Evolutionary conservation across 2,329 filamentous ascomycete genomes (phyloP).

Genomic region (Aureobasidium sp.): DNA sequence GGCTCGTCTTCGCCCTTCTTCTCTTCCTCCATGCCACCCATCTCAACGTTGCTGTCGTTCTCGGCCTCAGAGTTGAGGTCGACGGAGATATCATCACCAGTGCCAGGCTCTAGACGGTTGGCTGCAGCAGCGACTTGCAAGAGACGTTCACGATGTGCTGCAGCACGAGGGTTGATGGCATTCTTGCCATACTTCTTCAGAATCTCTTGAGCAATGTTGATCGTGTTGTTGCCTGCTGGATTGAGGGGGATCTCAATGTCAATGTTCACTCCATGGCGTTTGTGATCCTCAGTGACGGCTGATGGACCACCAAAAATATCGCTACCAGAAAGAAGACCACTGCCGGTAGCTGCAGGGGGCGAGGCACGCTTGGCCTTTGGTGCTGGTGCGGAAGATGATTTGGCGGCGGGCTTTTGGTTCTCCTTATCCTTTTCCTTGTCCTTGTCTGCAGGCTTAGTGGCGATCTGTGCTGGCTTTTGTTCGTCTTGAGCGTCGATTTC

Average conservation of each 20-base stretch:
- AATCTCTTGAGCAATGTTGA: constrained; percentile 92
- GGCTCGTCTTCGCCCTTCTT: constrained; percentile 62
- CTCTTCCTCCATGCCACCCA: constrained; percentile 58
- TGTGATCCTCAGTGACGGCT: constrained; percentile 38
- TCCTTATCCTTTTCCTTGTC: constrained; percentile 15
- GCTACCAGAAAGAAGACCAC: constrained; percentile 56
- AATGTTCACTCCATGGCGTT: constrained; percentile 61
- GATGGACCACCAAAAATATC: constrained; percentile 51
- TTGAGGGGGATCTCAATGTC: constrained; percentile 74
- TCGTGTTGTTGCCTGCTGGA: constrained; percentile 77
- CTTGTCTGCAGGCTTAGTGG: constrained; percentile 10
- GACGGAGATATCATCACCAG: constrained; percentile 59
- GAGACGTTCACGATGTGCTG: constrained; percentile 79
- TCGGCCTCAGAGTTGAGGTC: constrained; percentile 54
- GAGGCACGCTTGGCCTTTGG: constrained; percentile 41
- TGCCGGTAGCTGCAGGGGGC: constrained; percentile 52
- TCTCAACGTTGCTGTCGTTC: constrained; percentile 78
- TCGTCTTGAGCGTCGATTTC: constrained; percentile 23
- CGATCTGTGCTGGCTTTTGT: background rate
- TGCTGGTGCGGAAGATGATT: constrained; percentile 16
- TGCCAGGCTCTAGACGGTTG: constrained; percentile 73
- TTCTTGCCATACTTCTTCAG: constrained; percentile 93
- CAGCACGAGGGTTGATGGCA: constrained; percentile 82
- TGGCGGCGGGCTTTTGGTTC: background rate
- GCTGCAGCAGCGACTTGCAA: constrained; percentile 81